Evolutionary conservation across 2,329 filamentous ascomycete species (phyloP), one percentile per base, ranked within the genome.

Genomic region (Escovopsis sp.): DNA sequence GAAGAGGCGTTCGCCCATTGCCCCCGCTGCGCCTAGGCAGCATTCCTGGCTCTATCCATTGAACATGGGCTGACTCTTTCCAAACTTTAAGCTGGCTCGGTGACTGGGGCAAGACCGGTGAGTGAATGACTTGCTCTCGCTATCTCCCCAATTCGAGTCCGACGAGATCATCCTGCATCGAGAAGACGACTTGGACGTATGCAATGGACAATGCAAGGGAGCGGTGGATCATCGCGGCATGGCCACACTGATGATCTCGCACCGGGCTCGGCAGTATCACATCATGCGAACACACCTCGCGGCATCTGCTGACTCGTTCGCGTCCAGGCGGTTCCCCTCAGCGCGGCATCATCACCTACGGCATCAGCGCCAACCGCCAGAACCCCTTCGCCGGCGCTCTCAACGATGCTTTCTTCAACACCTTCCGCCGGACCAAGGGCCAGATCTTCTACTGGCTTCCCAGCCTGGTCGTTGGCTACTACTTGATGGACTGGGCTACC

Each of bases 361-460:
- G 78, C 46, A 56, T 98, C 48, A 79, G 83, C 49, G 63, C 80
- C 47, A 96, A 98, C 72, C 79, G 82, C 57, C 88, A 94, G 68
- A 78, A 82, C 53, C 82, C 86, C 44, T 70, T 93, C 47, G 85
- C 85, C 44, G 84, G 83, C 51, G 67, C 79, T 41, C 61, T 70
- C 45, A 65, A 88, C 60, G 81, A 79, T 47, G 88, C 87, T 53
- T 64, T 96, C 67, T 96, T 96, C 79, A 98, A 98, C 74, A 79
- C 76, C 50, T 92, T 81, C 72, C 79, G 90, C 61, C 77, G 90
- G 53, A 82, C 80, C 63, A 78, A 76, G 58, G 61, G 70, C 49
- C 90, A 96, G 70, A 76, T 93, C 48, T 76, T 96, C 49, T 98
- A 87, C 72, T 77, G 87, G 61, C 71, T 78, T 18, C 82, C 90